Evolutionary conservation across 768 basidiomycete species (phyloP).

Genomic region (Trametes punicea): DNA sequence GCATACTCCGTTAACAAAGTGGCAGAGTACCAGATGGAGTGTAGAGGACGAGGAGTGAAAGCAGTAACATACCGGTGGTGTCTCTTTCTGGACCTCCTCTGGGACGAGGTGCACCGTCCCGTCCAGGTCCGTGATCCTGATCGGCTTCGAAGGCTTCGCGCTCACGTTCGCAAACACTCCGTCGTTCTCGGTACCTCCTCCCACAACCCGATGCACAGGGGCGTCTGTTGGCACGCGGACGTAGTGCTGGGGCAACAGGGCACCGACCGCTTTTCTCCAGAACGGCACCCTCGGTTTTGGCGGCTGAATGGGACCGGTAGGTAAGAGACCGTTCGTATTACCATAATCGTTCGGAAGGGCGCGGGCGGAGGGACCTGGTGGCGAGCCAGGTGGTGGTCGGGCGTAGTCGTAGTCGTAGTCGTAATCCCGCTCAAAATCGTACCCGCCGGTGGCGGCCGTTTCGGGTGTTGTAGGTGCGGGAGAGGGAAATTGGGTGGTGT

Average conservation of each 20-base stretch:
- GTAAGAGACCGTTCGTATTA: constrained; percentile 68
- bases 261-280: constrained; percentile 56
- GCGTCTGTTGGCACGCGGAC: constrained; percentile 42
- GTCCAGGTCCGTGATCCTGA: constrained; percentile 45
- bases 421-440: constrained; percentile 82
- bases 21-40: background rate
- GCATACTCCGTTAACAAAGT: background rate
- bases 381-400: constrained; percentile 76
- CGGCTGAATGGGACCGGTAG: constrained; percentile 44
- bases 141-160: constrained; percentile 69
- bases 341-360: constrained; percentile 68
- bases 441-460: constrained; percentile 40
- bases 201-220: constrained; percentile 35
- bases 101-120: constrained; percentile 65
- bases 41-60: background rate
- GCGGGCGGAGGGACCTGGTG: constrained; percentile 53
- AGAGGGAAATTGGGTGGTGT: constrained; percentile 19
- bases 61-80: constrained; percentile 77
- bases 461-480: constrained; percentile 12
- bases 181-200: constrained; percentile 79
- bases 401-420: constrained; percentile 48
- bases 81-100: constrained; percentile 77
- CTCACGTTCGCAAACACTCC: constrained; percentile 95
- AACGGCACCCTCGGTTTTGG: constrained; percentile 43
- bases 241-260: constrained; percentile 66